Evolutionary conservation across 2,329 filamentous ascomycete species (phyloP).

Genomic region (Fusarium sp.): DNA sequence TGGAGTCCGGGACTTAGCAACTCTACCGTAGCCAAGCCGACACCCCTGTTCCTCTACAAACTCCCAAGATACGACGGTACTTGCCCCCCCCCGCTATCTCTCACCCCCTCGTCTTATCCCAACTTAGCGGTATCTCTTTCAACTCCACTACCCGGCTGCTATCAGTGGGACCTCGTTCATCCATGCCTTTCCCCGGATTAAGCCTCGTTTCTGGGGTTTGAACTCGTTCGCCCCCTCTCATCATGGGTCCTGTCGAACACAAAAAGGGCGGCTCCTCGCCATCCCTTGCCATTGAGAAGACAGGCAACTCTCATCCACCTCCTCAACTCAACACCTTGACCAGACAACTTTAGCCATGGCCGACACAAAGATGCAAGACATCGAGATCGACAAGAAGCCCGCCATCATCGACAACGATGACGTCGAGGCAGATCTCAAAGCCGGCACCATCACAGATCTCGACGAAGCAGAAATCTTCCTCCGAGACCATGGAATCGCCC

Average conservation of each 20-base stretch:
- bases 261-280: slow-evolving; percentile 28
- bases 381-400: slow-evolving; percentile 39
- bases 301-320: slow-evolving; percentile 3
- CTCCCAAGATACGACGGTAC: slow-evolving; percentile 18
- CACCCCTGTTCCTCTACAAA: neutral
- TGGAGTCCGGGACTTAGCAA: slow-evolving; percentile 2
- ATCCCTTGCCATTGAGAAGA: neutral
- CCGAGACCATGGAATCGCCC: slow-evolving; percentile 41
- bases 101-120: slow-evolving; percentile 4
- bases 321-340: neutral
- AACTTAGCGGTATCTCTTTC: slow-evolving; percentile 19
- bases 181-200: slow-evolving; percentile 38
- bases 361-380: slow-evolving; percentile 29
- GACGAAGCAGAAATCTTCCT: slow-evolving; percentile 45
- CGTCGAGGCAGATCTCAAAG: slow-evolving; percentile 41
- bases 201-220: slow-evolving; percentile 23
- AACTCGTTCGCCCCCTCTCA: slow-evolving; percentile 15
- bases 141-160: slow-evolving; percentile 8
- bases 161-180: slow-evolving; percentile 18
- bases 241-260: slow-evolving; percentile 8
- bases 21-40: slow-evolving; percentile 9
- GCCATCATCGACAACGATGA: slow-evolving; percentile 35
- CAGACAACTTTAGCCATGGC: slow-evolving; percentile 25
- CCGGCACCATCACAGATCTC: slow-evolving; percentile 38
- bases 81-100: slow-evolving; percentile 8